Evolutionary conservation across 257 asterid species (phyloP), one percentile per base, ranked within the genome.

Genomic region (Salvia splendens): DNA sequence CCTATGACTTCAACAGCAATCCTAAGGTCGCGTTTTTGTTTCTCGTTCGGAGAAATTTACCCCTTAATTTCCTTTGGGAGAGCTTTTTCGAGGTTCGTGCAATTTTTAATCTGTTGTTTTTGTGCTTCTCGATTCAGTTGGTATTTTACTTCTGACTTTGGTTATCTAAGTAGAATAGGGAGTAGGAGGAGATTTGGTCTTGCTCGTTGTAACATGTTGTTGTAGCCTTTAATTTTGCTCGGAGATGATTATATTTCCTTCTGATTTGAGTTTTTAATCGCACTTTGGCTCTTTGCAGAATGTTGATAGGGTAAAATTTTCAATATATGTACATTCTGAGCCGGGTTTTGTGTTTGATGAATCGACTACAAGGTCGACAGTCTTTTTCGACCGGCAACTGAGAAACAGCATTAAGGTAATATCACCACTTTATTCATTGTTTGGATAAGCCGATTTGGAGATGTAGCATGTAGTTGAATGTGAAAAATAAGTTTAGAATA

Each of bases 21-120:
- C 89, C 95, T 1, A 94, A 87, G 79, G 71, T 94, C 74, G 95
- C 99, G 5, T 94, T 94, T 73, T 69, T 91, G 48, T 94, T 85
- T 65, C 85, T 91, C 15, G 83, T 82, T 41, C 83, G 96, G 65
- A 77, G 81, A 12, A 78, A 81, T 75, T 82, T 91, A 80, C 98
- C 96, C 20, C 96, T 94, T 36, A 98, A 91, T 87, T 94, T 91
- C 69, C 84, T 94, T 2, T 91, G 99, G 99, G 91, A 80, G 49
- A 84, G 84, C 70, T 94, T 87, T 75, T 87, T 94, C 65, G 87
- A 94, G 99, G 99, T 94, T 36, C 66, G 71, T 71, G 51, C 28
- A 9, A 8, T 58, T 64, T 70, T 53, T 65, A 36, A 36, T 51
- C 61, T 16, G 53, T 59, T 48, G 59, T 17, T 46, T 65, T 46